Evolutionary conservation across 306 rosid species (phyloP).

Genomic region (Erythrophleum fordii): DNA sequence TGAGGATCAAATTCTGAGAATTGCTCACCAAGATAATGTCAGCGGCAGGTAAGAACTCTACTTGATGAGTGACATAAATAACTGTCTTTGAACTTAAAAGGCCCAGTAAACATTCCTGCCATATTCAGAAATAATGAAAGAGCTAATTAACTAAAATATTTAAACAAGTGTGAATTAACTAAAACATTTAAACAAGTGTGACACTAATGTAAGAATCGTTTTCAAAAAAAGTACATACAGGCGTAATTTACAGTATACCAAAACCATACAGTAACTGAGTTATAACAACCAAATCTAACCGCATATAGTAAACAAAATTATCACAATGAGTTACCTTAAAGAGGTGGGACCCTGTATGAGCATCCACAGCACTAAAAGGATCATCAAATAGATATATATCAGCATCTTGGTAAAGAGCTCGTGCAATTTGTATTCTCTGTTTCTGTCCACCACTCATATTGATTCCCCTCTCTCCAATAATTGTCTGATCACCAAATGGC

Average conservation of each 20-base stretch:
- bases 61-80: slow-evolving; percentile 81
- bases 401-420: no score
- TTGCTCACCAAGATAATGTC: slow-evolving; percentile 67
- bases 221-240: background rate
- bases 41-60: slow-evolving; percentile 77
- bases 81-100: slow-evolving; percentile 66
- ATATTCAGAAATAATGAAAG: slow-evolving; percentile 3
- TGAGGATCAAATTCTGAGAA: background rate
- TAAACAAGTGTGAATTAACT: background rate
- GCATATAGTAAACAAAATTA: slow-evolving; percentile 23
- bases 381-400: no score
- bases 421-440: no score
- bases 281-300: background rate
- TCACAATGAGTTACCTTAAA: slow-evolving; percentile 54
- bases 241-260: background rate
- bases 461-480: slow-evolving; percentile 91
- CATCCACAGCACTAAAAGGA: no score
- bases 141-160: background rate
- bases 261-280: background rate
- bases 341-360: no score
- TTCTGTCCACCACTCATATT: no score
- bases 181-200: background rate
- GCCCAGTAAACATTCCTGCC: slow-evolving; percentile 71
- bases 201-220: background rate
- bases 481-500: slow-evolving; percentile 83